Evolutionary conservation across 495 filamentous ascomycete genomes (phyloP), one percentile per base, ranked within the genome.

Genomic region (Penicillium canariense): DNA sequence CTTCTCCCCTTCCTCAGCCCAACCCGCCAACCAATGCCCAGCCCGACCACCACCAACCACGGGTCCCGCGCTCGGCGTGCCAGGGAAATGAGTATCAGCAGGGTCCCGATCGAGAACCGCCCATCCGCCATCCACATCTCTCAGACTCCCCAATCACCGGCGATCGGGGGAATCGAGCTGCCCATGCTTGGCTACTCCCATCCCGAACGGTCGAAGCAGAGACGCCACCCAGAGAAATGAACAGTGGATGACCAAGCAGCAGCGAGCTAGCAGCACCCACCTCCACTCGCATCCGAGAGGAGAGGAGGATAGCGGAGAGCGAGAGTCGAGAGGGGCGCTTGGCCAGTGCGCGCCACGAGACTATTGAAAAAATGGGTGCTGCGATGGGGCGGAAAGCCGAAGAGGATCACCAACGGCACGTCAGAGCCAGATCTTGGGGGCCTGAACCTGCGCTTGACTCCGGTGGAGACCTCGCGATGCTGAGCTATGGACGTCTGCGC

Each of bases 341-440:
- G 46, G 46, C 46, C 46, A 35, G 46, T 48, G 46, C 46, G 22
- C 46, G 10, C 46, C 12, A 18, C 50, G 39, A 28, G 8, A 53
- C 50, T 53, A 53, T 53, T 53, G 50, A 53, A 53, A 36, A 34
- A 53, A 45, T 25, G 23, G 15, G 27, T 22, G 27, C 34, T 22
- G 30, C 10, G 25, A 50, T 48, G 32, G 48, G 22, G 49, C 49
- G 36, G n/a, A 51, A 40, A 22, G 43, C 25, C 43, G 31, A 23
- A 18, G 40, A 53, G 26, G 50, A 35, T 53, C 39, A 44, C 40
- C 50, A 50, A 46, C 35, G 36, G 49, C 49, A 51, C 49, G 49
- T 51, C 49, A 51, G 49, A 51, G 36, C 48, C 48, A 35, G 12
- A 50, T 39, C 35, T 50, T 28, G 14, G 48, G 34, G 48, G 32